Evolutionary conservation across 2,329 filamentous ascomycete genomes (phyloP).

Genomic region (Ceratocystiopsis minuta): DNA sequence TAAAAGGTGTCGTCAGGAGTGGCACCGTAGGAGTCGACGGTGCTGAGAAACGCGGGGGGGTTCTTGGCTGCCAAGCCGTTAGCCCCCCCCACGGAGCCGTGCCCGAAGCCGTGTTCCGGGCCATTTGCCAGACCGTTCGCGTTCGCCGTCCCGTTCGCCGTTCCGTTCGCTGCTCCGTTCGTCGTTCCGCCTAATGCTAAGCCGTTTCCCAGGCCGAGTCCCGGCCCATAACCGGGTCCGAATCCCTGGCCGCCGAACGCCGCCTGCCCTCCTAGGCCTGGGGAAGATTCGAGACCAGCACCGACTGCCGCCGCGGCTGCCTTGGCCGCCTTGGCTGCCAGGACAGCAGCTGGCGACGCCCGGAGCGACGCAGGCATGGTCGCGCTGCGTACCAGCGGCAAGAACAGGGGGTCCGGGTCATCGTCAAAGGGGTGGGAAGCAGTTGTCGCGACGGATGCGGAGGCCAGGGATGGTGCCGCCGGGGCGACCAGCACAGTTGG

Average conservation of each 20-base stretch:
- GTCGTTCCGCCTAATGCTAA: too few species aligned
- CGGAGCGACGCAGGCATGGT: constrained; percentile 20
- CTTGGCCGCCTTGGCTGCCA: background rate
- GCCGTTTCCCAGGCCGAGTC: too few species aligned
- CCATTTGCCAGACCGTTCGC: too few species aligned
- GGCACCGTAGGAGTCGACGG: constrained; percentile 47
- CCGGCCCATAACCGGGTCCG: background rate
- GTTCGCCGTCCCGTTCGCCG: background rate
- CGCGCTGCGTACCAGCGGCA: constrained; percentile 21
- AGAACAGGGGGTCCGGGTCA: constrained; percentile 12
- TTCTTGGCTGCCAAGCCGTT: too few species aligned
- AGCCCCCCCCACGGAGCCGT: too few species aligned
- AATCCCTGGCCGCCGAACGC: too few species aligned
- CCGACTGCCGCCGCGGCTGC: constrained; percentile 9
- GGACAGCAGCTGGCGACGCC: background rate
- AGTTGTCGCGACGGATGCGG: background rate
- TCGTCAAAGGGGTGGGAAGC: too few species aligned
- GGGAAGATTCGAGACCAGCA: background rate
- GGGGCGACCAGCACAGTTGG: background rate
- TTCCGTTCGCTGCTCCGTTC: constrained; percentile 9
- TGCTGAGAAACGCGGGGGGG: constrained; percentile 7
- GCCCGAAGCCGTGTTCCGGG: too few species aligned
- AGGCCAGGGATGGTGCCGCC: background rate
- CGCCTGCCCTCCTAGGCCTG: too few species aligned
- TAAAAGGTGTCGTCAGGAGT: constrained; percentile 74